Percentiles rank a stretch among this genome's conserved stretches.
Evolutionary conservation across 192 early-diverging fungal species (phyloP).

Genomic region (Linnemannia zychae): DNA sequence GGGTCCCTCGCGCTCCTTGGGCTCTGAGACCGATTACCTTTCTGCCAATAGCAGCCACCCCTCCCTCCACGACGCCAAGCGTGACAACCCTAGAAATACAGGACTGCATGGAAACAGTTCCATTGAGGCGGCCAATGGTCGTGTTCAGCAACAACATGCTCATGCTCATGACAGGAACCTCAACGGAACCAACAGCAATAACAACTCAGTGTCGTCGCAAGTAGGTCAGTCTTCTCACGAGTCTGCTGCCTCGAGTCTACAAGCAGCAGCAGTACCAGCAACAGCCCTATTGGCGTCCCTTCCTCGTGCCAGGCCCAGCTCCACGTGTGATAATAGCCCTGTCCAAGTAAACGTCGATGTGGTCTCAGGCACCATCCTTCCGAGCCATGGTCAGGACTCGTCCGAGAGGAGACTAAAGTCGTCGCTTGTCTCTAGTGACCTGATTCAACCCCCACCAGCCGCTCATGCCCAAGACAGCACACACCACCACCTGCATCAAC

Average conservation of each 20-base stretch:
- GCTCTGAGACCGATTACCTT: background rate
- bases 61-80: background rate
- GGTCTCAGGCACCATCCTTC: conserved; percentile 34
- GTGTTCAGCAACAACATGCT: background rate
- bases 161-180: background rate
- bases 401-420: conserved; percentile 43
- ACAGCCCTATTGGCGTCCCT: conserved; percentile 22
- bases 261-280: background rate
- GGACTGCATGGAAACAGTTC: conserved; percentile 1
- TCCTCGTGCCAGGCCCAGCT: background rate
- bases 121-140: background rate
- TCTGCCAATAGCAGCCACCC: background rate
- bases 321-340: conserved; percentile 21
- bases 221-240: conserved; percentile 6
- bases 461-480: conserved; percentile 31
- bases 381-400: conserved; percentile 30
- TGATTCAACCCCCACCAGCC: conserved; percentile 39
- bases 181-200: conserved; percentile 1
- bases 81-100: background rate
- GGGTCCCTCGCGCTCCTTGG: conserved; percentile 6
- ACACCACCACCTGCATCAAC: conserved; percentile 23
- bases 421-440: conserved; percentile 20
- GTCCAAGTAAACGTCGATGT: conserved; percentile 35
- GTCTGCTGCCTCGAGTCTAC: background rate
- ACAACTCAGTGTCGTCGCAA: background rate